Evolutionary conservation across 176 grass and related monocot genomes (phyloP), one percentile per base, ranked within the genome.

Genomic region (Zea luxurians): DNA sequence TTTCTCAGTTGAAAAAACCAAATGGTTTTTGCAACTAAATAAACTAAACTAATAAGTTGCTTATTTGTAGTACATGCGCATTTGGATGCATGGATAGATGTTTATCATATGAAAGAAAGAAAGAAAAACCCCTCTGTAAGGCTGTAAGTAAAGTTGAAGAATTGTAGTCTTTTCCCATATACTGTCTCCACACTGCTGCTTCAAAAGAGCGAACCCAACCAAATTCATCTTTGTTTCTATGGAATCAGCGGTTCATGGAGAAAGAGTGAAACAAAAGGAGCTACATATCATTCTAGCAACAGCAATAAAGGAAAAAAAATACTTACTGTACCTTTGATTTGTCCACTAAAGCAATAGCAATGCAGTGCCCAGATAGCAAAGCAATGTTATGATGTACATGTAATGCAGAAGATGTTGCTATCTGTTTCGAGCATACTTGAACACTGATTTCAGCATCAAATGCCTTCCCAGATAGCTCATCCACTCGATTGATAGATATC

Each of bases 331-430:
- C 82, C 69, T 99, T 99, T 35, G 90, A 91, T 85, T 99, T 99
- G 84, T 99, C 92, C 87, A 99, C 90, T 79, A 99, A 76, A 35
- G 92, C 92, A 76, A 99, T 85, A 65, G 90, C 96, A 77, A 99
- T 90, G 44, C 87, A 93, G 43, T 91, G 27, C 27, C 27, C 27
- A 27, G 27, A 27, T 27, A 27, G 27, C 27, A 27, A 27, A 27
- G 27, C 27, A 27, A 27, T 27, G 27, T 27, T 27, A 27, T 27
- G 27, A 27, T 27, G 27, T 27, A 27, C 27, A 27, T 27, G 27
- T 27, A 27, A 1, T 27, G 27, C 27, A 27, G 27, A 27, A 27
- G 27, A 27, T 27, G 27, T 27, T 27, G 27, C 27, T 27, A 27
- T 27, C 27, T 27, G 27, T 27, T 27, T 27, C 27, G 27, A 27